Conservation (phyloP, 257 asterid species). For the Thymus mandschuricus region DNA sequence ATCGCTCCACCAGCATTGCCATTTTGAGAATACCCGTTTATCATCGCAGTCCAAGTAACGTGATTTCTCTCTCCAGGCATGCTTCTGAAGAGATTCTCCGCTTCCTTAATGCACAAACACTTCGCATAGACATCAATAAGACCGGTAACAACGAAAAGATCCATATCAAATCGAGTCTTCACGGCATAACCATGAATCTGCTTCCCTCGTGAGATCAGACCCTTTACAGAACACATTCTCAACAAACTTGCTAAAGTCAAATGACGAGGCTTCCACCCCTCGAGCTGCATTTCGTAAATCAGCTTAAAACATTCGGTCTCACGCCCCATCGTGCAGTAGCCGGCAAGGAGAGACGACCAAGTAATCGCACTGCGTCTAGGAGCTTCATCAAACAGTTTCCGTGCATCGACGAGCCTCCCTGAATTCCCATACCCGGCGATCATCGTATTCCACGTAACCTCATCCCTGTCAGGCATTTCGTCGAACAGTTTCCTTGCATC, state of each 20-base stretch:
- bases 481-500: slow-evolving; percentile 75
- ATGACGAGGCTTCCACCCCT: slow-evolving; percentile 60
- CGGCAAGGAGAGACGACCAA: slow-evolving; percentile 87
- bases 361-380: slow-evolving; percentile 57
- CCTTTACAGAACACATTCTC: slow-evolving; percentile 69
- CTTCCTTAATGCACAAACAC: slow-evolving; percentile 53
- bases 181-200: slow-evolving; percentile 68
- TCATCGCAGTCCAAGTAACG: slow-evolving; percentile 93
- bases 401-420: slow-evolving; percentile 66
- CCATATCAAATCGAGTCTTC: slow-evolving; percentile 55
- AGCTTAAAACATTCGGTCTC: slow-evolving; percentile 59
- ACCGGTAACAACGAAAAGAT: slow-evolving; percentile 69
- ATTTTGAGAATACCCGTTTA: slow-evolving; percentile 71
- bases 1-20: slow-evolving; percentile 53
- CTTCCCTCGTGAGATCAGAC: slow-evolving; percentile 57
- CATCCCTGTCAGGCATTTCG: slow-evolving; percentile 68
- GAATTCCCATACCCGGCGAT: slow-evolving; percentile 66
- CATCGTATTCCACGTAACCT: slow-evolving; percentile 73
- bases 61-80: slow-evolving; percentile 71
- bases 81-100: slow-evolving; percentile 56
- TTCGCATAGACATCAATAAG: slow-evolving; percentile 82
- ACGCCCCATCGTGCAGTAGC: slow-evolving; percentile 70
- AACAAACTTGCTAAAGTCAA: slow-evolving; percentile 69
- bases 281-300: slow-evolving; percentile 64
- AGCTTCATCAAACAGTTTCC: slow-evolving; percentile 46